Conservation (phyloP, 176 grass and related monocot species). For the Miscanthus lutarioriparius region DNA sequence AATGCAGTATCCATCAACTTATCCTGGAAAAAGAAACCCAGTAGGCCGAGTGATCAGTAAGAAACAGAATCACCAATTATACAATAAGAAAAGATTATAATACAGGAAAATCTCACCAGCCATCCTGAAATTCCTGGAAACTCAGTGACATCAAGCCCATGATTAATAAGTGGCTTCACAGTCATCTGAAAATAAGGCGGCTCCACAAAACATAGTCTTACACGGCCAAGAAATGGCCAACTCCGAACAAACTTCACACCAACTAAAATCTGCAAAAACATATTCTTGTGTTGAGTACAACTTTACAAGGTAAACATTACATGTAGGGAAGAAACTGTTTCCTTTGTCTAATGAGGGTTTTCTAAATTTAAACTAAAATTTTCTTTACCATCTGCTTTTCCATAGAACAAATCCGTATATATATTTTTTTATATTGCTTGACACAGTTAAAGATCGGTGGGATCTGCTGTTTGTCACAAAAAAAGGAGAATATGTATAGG, state of each 20-base stretch:
- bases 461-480: background rate
- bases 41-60: conserved; percentile 20
- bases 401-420: conserved; percentile 3
- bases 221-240: conserved; percentile 90
- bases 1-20: conserved; percentile 92
- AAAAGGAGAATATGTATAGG: background rate
- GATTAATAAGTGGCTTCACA: conserved; percentile 84
- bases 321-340: conserved; percentile 21
- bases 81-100: conserved; percentile 16
- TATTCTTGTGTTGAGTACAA: conserved; percentile 30
- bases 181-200: conserved; percentile 98
- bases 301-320: background rate
- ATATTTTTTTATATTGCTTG: conserved; percentile 1
- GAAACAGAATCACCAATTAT: conserved; percentile 11
- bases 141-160: conserved; percentile 93
- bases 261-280: conserved; percentile 67
- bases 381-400: conserved; percentile 3
- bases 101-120: conserved; percentile 65
- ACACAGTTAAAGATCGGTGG: background rate
- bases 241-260: conserved; percentile 88
- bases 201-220: conserved; percentile 93
- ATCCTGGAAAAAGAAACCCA: conserved; percentile 61
- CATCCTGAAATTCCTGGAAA: conserved; percentile 94
- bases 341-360: conserved; percentile 16
- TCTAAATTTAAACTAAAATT: background rate